phyloP scores from a whole-genome alignment of 345 rosid genomes.

The Salix brachista region DNA sequence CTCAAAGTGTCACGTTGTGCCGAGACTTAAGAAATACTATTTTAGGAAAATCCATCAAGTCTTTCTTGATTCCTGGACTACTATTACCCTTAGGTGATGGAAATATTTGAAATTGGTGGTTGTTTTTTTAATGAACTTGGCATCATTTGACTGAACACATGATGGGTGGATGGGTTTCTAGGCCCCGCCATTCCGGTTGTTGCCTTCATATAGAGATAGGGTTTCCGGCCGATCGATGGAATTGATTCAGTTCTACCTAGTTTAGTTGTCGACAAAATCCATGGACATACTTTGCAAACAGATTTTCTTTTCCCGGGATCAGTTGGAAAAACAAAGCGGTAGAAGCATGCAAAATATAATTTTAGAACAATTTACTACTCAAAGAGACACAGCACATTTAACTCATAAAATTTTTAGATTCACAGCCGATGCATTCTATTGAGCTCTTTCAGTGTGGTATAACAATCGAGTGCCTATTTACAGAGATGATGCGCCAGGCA shows the following conservation, averaged over 20 bases:
- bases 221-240: too few species aligned
- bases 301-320: neutral
- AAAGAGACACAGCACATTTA: neutral
- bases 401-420: neutral
- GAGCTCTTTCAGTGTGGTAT: neutral
- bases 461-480: neutral
- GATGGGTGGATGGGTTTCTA: neutral
- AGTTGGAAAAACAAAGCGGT: neutral
- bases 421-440: neutral
- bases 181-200: neutral
- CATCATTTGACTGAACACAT: neutral
- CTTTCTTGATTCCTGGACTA: neutral
- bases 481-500: conserved; percentile 29
- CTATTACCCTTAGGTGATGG: neutral
- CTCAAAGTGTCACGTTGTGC: neutral
- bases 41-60: neutral
- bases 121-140: neutral
- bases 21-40: neutral
- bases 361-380: neutral
- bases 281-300: too few species aligned
- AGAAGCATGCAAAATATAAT: neutral
- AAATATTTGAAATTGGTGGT: neutral
- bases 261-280: neutral
- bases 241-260: neutral
- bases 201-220: neutral